phyloP scores from a whole-genome alignment of 805 yeast genomes.

The Yamadazyma sp. region DNA sequence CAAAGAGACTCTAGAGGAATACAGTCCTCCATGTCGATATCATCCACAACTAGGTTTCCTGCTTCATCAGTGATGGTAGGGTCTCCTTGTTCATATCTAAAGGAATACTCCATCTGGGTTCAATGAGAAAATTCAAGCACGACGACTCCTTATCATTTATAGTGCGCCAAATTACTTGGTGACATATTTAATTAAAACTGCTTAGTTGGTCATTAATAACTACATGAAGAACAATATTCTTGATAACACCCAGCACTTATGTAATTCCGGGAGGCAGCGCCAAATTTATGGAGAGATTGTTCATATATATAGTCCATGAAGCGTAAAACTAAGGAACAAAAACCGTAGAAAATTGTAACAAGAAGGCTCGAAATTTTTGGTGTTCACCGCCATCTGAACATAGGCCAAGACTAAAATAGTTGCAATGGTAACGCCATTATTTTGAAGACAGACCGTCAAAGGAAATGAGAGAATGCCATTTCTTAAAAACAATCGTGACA shows the following conservation, averaged over 20 bases:
- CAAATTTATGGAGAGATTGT: background rate
- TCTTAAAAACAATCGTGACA: too few relatives aligned
- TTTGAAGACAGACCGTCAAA: too few relatives aligned
- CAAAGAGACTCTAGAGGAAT: constrained; percentile 1
- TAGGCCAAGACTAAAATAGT: too few relatives aligned
- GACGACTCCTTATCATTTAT: constrained; percentile 1
- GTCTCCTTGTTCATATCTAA: constrained; percentile 1
- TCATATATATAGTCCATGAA: constrained; percentile 1
- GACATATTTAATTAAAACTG: background rate
- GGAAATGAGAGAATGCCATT: too few relatives aligned
- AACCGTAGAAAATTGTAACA: constrained; percentile 1
- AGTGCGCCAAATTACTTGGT: constrained; percentile 2
- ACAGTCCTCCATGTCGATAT: constrained; percentile 3
- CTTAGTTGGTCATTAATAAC: background rate
- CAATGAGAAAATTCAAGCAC: background rate
- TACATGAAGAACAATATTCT: background rate
- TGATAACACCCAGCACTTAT: background rate
- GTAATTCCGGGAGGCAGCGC: background rate
- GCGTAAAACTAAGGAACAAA: background rate
- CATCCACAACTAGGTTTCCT: constrained; percentile 2
- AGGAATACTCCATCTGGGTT: constrained; percentile 1
- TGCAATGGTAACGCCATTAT: too few relatives aligned
- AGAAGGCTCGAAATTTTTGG: too few relatives aligned
- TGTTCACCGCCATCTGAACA: too few relatives aligned
- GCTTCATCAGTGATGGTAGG: constrained; percentile 3